Percentiles rank a stretch among this genome's conserved stretches.
Conservation (phyloP, 2,329 filamentous ascomycete genomes). For the Aspergillus uvarum region DNA sequence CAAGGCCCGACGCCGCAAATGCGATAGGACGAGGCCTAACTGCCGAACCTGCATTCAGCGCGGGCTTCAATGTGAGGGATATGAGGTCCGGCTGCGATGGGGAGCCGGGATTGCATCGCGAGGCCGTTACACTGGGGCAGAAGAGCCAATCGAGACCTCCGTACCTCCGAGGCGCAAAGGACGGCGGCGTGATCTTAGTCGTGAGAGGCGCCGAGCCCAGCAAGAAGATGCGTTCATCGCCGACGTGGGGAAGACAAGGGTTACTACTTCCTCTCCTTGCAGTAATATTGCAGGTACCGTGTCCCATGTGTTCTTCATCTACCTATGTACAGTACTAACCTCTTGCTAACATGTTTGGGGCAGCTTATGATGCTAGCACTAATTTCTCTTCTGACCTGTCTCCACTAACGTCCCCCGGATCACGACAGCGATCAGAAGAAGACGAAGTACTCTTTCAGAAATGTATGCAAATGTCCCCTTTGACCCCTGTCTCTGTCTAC, state of each 20-base stretch:
- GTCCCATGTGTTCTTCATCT: background rate
- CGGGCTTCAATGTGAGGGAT: slow-evolving; percentile 30
- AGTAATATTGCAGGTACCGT: background rate
- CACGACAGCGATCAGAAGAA: background rate
- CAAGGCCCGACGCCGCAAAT: slow-evolving; percentile 29
- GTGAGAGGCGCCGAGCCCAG: slow-evolving; percentile 14
- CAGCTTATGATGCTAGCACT: background rate
- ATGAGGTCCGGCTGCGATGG: slow-evolving; percentile 33
- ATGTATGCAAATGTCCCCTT: slow-evolving; percentile 24
- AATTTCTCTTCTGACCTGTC: background rate
- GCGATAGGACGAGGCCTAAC: slow-evolving; percentile 27
- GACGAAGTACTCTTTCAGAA: slow-evolving; percentile 25
- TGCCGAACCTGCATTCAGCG: slow-evolving; percentile 27
- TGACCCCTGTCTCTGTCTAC: background rate
- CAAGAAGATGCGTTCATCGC: background rate
- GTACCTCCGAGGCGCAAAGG: slow-evolving; percentile 26
- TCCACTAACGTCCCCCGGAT: background rate
- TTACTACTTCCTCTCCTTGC: background rate
- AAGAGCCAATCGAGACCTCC: slow-evolving; percentile 26
- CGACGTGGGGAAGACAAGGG: background rate
- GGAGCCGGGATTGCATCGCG: slow-evolving; percentile 34
- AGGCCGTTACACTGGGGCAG: slow-evolving; percentile 31
- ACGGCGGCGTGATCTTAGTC: slow-evolving; percentile 26
- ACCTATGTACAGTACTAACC: background rate
- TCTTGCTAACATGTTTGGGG: background rate